A percentile compares a stretch with the other conserved stretches of the same genome.
These are phyloP conservation scores for Komagataella mondaviorum DNA, from an alignment of 805 yeast species.

Conservation along the genomic window DNA sequence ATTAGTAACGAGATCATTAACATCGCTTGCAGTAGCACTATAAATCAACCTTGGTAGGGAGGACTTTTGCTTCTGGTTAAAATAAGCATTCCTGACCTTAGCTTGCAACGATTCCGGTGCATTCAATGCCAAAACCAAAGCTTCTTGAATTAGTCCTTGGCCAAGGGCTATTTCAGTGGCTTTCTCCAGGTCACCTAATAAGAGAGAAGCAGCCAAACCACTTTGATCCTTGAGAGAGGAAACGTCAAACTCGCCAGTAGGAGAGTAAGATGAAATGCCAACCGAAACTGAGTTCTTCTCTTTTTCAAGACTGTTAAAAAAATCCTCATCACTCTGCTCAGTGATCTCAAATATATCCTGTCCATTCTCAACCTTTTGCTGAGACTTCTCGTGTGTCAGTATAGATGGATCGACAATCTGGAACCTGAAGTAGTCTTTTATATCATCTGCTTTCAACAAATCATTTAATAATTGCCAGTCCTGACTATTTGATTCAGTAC, in stretches of 20 bases:
- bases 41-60: constrained; percentile 65
- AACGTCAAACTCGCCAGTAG: constrained; percentile 37
- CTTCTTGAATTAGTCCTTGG: constrained; percentile 57
- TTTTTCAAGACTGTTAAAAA: constrained; percentile 19
- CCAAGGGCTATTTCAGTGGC: constrained; percentile 62
- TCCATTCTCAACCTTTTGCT: constrained; percentile 6
- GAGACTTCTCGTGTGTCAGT: neutral
- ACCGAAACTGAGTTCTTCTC: constrained; percentile 3
- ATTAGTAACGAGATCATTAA: constrained; percentile 61
- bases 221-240: constrained; percentile 24
- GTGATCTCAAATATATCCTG: constrained; percentile 1
- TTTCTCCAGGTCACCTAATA: constrained; percentile 45
- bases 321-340: constrained; percentile 20
- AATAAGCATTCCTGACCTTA: constrained; percentile 61
- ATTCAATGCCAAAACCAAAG: constrained; percentile 66
- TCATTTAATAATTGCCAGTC: constrained; percentile 58
- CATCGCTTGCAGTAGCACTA: constrained; percentile 39
- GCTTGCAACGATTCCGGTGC: constrained; percentile 49
- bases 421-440: constrained; percentile 6
- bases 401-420: neutral
- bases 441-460: constrained; percentile 35
- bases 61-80: constrained; percentile 36
- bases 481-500: constrained; percentile 6
- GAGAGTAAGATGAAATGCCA: constrained; percentile 19
- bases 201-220: constrained; percentile 30